Conservation (phyloP, 768 basidiomycete genomes). For the Russula ochroleuca region DNA sequence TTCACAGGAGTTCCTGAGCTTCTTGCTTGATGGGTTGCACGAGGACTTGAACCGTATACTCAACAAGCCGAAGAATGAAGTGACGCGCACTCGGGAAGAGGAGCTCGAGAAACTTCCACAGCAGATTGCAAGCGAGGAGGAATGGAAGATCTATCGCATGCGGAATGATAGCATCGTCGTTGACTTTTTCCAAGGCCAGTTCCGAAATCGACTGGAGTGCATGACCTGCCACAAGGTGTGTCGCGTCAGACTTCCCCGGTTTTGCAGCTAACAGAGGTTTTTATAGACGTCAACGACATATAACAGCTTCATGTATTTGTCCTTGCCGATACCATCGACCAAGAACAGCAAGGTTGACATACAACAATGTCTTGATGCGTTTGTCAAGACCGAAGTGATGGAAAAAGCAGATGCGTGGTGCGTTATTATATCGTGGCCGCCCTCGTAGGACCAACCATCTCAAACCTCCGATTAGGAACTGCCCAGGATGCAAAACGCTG, state of each 20-base stretch:
- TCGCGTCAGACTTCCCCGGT: conserved; percentile 27
- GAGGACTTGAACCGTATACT: conserved; percentile 93
- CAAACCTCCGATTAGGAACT: conserved; percentile 60
- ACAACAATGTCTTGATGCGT: conserved; percentile 79
- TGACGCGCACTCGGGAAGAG: conserved; percentile 77
- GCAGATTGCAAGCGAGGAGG: conserved; percentile 85
- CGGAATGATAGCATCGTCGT: conserved; percentile 93
- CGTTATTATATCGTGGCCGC: conserved; percentile 27
- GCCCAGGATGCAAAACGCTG: conserved; percentile 87
- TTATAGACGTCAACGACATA: conserved; percentile 92
- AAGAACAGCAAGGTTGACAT: conserved; percentile 61
- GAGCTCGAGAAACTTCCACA: conserved; percentile 83
- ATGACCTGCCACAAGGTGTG: conserved; percentile 82
- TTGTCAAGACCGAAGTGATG: conserved; percentile 86
- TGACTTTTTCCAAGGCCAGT: conserved; percentile 97
- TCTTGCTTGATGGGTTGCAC: conserved; percentile 91
- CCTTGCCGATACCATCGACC: conserved; percentile 77
- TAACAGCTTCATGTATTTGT: conserved; percentile 93
- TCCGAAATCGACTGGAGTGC: conserved; percentile 84
- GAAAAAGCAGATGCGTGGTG: conserved; percentile 95
- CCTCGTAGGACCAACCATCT: not conserved
- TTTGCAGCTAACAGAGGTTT: conserved; percentile 21
- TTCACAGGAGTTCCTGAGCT: conserved; percentile 94
- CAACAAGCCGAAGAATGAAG: conserved; percentile 57
- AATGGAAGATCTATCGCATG: conserved; percentile 87